Evolutionary conservation across 495 filamentous ascomycete species (phyloP), one percentile per base, ranked within the genome.

Genomic region (Halenospora varia): DNA sequence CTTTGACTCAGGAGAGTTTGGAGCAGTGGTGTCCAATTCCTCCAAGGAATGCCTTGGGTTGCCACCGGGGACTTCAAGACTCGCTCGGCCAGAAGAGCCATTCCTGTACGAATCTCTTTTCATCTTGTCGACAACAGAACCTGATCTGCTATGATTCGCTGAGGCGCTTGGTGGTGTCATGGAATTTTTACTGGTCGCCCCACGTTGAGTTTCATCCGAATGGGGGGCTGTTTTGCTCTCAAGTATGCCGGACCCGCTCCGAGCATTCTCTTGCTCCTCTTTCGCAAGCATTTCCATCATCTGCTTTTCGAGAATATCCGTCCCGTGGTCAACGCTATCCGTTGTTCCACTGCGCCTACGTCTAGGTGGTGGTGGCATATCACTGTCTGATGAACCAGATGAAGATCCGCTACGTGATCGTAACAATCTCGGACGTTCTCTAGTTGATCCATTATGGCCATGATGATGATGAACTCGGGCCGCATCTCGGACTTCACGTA

Each of bases 241-340:
- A 10, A 51, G 13, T 55, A 51, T 19, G 18, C 25, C 40, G 19
- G 26, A 25, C 46, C 4, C 8, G 3, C 50, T 42, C 50, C 73
- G 68, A 20, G 67, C 69, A 22, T 44, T 59, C 3, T 75, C 74
- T 20, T 66, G 61, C 19, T 70, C 69, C 61, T 84, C 83, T 39
- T 71, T 77, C 2, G 73, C 79, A 11, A 87, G 71, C 73, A 87
- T 78, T n/a, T 82, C 75, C 60, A 78, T 75, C 82, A 89, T 85
- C 58, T 87, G 85, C 62, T 82, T 85, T 55, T 84, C 83, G 6
- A 90, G 70, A 13, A 86, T 75, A 25, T 81, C 81, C 56, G 71
- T 81, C 29, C 78, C 69, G 40, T 65, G 58, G 49, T 73, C 57
- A 26, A 70, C 63, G 18, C 62, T 64, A 35, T 67, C 62, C 10